Percentiles rank a stretch among this genome's conserved stretches.
Conservation (phyloP, 2,329 filamentous ascomycete genomes). For the Colletotrichum higginsianum region DNA sequence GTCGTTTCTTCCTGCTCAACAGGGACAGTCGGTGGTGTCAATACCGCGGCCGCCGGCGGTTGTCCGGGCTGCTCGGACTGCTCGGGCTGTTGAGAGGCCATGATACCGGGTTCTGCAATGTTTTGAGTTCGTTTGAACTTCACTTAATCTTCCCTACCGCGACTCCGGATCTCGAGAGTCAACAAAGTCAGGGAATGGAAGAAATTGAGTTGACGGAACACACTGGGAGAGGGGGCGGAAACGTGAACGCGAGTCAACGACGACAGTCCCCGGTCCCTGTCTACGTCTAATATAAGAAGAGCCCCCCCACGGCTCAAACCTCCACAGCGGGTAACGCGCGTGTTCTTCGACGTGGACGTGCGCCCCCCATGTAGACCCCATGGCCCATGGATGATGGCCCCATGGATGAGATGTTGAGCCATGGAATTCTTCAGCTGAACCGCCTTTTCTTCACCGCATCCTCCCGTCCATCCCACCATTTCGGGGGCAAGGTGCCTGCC, state of each 20-base stretch:
- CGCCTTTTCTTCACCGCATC: conserved; percentile 28
- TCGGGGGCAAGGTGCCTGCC: neutral
- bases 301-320: neutral
- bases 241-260: conserved; percentile 27
- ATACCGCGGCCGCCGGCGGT: neutral
- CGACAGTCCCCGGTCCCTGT: conserved; percentile 31
- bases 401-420: no score
- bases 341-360: neutral
- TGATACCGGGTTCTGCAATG: neutral
- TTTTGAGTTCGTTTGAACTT: neutral
- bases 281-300: conserved; percentile 7
- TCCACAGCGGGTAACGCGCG: conserved; percentile 34
- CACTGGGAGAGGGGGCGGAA: conserved; percentile 11
- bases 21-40: neutral
- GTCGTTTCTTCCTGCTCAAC: conserved; percentile 9
- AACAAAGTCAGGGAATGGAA: neutral
- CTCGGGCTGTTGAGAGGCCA: conserved; percentile 26
- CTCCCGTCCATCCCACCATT: conserved; percentile 27
- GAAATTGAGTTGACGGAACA: neutral
- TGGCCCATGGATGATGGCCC: neutral
- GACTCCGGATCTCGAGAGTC: neutral
- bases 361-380: neutral
- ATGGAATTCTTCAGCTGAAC: neutral
- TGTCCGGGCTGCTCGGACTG: conserved; percentile 23
- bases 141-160: neutral